These are phyloP conservation scores for Zoysia matrella DNA, from an alignment of 202 grass and related monocot species.

Conservation along the genomic window DNA sequence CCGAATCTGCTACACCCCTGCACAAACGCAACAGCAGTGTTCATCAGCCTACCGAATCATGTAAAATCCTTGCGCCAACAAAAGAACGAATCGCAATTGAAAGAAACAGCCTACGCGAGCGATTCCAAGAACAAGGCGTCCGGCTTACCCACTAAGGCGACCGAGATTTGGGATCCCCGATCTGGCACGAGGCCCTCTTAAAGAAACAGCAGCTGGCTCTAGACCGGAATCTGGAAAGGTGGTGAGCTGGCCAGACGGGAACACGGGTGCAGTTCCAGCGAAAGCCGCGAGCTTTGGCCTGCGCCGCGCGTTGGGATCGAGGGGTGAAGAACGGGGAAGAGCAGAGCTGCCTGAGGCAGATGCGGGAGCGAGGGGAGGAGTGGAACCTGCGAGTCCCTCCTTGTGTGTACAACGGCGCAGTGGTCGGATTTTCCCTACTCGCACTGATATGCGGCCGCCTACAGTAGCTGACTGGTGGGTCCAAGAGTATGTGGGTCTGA, in stretches of 20 bases:
- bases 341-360: constrained; percentile 26
- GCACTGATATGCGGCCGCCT: neutral
- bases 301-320: constrained; percentile 15
- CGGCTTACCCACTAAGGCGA: constrained; percentile 11
- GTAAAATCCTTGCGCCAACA: neutral
- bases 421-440: neutral
- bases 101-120: neutral
- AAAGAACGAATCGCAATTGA: neutral
- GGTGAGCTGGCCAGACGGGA: constrained; percentile 4
- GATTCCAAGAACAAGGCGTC: neutral
- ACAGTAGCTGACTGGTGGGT: neutral
- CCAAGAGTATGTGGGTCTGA: rapidly evolving
- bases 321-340: neutral
- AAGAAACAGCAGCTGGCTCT: neutral
- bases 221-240: constrained; percentile 9
- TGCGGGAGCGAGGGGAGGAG: neutral
- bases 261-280: neutral
- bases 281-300: constrained; percentile 21
- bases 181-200: constrained; percentile 6
- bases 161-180: constrained; percentile 44
- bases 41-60: constrained; percentile 19
- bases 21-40: constrained; percentile 33
- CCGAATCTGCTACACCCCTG: constrained; percentile 29
- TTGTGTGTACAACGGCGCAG: neutral
- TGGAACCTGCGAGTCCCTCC: neutral